Evolutionary conservation across 2,329 filamentous ascomycete species (phyloP), one percentile per base, ranked within the genome.

Genomic region (Hawksworthiomyces lignivorus): DNA sequence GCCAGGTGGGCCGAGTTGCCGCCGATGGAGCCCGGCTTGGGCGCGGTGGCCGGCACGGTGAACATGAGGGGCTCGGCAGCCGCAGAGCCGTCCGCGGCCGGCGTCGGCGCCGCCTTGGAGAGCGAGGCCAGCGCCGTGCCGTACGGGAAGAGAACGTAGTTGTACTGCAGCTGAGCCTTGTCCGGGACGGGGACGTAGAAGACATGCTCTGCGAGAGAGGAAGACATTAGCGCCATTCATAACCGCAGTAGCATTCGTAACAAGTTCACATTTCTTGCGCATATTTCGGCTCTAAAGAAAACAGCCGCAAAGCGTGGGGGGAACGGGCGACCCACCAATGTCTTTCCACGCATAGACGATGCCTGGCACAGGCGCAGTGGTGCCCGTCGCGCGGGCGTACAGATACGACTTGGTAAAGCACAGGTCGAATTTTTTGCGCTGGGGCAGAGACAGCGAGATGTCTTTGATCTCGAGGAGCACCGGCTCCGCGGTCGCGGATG

Each of bases 371-470:
- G 75, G 73, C 19, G 64, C 62, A 2, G 67, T 68, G 2, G 73
- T 72, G 32, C 69, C 69, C 1, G 74, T 63, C 1, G 64, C 62
- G 27, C 72, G 67, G 12, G 76, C 77, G 48, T 80, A 82, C 26
- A 82, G 53, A 48, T 75, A 73, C 46, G 69, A 67, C 6, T 68
- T 61, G 3, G 78, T 83, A 48, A 83, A 73, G 57, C 75, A 79
- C 8, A 84, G 57, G 49, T 78, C 75, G 50, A 77, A 77, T 59
- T 83, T 84, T 61, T 84, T 84, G 48, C 80, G 68, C 61, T 80
- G 76, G 0, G 80, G 80, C 4, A 82, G 68, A 1, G 77, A 74
- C n/a, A 83, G 67, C 0, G 78, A 83, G 17, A 84, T 77, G 33
- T 82, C 80, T 57, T 78, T 80, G 45, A 83, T 66, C 48, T 74